Percentiles rank a stretch among this genome's conserved stretches.
These are phyloP conservation scores for Suhomyces coccinellae DNA, from an alignment of 1,139 yeast genomes.

Conservation along the genomic window DNA sequence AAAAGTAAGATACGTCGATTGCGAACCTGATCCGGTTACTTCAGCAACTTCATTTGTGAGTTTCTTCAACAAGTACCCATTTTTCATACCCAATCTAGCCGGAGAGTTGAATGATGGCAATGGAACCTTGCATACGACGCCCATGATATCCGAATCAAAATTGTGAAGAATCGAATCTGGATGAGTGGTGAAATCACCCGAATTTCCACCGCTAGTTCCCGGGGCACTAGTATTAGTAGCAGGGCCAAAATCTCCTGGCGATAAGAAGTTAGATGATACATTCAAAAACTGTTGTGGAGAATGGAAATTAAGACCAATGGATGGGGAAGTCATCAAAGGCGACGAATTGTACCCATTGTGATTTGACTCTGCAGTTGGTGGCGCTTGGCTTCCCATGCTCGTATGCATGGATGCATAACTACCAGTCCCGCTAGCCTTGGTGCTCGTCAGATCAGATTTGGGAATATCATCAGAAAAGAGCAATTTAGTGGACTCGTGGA, in stretches of 20 bases:
- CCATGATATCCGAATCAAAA: conserved; percentile 58
- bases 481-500: conserved; percentile 61
- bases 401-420: neutral
- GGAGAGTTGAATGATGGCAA: conserved; percentile 70
- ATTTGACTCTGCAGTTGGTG: neutral
- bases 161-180: conserved; percentile 47
- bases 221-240: conserved; percentile 20
- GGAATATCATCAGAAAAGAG: conserved; percentile 35
- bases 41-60: conserved; percentile 18
- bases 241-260: conserved; percentile 27
- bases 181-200: conserved; percentile 18
- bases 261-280: conserved; percentile 37
- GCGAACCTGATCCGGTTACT: neutral
- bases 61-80: conserved; percentile 63
- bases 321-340: conserved; percentile 39
- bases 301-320: conserved; percentile 31
- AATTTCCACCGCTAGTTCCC: conserved; percentile 19
- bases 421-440: neutral
- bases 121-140: conserved; percentile 59
- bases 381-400: neutral
- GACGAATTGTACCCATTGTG: conserved; percentile 12
- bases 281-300: conserved; percentile 44
- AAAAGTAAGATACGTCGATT: conserved; percentile 32
- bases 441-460: conserved; percentile 6
- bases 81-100: conserved; percentile 66